Percentiles rank a stretch among this genome's conserved stretches.
Evolutionary conservation across 495 filamentous ascomycete genomes (phyloP).

Genomic region (Aspergillus egyptiacus): DNA sequence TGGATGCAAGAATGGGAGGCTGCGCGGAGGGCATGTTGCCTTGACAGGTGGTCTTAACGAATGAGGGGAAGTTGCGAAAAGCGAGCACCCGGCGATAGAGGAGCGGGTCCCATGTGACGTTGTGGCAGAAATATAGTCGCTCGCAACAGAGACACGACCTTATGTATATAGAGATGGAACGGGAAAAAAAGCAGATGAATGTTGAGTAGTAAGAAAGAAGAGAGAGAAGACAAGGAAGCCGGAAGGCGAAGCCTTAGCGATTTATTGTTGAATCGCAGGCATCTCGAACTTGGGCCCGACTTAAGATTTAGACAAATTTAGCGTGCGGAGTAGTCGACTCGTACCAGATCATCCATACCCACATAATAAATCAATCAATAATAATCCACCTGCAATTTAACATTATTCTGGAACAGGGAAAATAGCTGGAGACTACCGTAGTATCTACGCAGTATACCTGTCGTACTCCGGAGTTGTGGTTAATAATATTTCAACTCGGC

Average conservation of each 20-base stretch:
- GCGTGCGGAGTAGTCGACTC: constrained; percentile 10
- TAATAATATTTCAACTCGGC: too few relatives aligned
- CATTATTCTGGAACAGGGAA: too few relatives aligned
- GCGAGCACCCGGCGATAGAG: constrained; percentile 1
- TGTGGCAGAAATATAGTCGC: too few relatives aligned
- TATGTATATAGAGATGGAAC: not conserved
- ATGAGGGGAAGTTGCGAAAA: not conserved
- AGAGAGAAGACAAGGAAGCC: not conserved
- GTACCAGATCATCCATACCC: not conserved
- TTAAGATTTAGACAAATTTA: constrained; percentile 5
- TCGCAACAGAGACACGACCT: too few relatives aligned
- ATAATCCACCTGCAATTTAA: constrained; percentile 5
- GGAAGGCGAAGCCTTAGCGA: not conserved
- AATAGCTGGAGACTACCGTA: too few relatives aligned
- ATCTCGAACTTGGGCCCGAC: constrained; percentile 2
- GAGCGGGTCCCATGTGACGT: constrained; percentile 12
- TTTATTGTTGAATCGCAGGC: constrained; percentile 1
- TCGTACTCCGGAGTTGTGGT: too few relatives aligned
- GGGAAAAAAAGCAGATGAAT: not conserved
- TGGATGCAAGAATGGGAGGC: constrained; percentile 19
- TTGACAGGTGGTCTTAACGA: constrained; percentile 1
- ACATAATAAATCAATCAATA: not conserved
- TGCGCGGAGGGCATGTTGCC: constrained; percentile 23
- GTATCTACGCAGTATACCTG: too few relatives aligned
- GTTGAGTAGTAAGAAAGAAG: not conserved